These are phyloP conservation scores for Diaporthe citri DNA, from an alignment of 2,329 filamentous ascomycete species.

Conservation along the genomic window DNA sequence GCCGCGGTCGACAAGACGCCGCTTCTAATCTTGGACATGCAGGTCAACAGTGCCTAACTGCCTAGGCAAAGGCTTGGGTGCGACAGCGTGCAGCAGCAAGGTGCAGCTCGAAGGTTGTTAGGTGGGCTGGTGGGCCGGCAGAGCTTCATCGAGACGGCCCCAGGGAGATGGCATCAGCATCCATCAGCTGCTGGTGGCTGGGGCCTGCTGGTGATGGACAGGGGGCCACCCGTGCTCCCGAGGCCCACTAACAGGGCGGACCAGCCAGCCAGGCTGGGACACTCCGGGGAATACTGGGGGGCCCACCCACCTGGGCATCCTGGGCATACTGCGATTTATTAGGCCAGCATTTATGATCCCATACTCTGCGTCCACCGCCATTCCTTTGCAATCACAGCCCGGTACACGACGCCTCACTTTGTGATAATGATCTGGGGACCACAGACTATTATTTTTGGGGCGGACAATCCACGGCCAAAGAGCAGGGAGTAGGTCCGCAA, in stretches of 20 bases:
- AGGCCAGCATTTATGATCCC: neutral
- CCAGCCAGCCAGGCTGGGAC: conserved; percentile 11
- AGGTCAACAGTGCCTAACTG: conserved; percentile 17
- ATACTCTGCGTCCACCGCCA: neutral
- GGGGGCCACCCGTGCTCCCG: conserved; percentile 4
- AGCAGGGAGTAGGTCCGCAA: neutral
- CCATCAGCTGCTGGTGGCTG: conserved; percentile 18
- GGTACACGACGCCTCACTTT: neutral
- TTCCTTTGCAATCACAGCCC: neutral
- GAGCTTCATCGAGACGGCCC: neutral
- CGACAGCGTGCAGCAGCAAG: neutral
- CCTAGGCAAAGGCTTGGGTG: conserved; percentile 25
- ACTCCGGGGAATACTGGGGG: neutral
- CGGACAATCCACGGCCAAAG: neutral
- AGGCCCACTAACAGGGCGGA: conserved; percentile 1
- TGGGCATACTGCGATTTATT: neutral
- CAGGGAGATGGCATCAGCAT: neutral
- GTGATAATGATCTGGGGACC: neutral
- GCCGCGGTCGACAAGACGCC: conserved; percentile 30
- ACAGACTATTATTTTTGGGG: neutral
- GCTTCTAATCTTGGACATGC: conserved; percentile 34
- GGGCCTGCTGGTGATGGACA: neutral
- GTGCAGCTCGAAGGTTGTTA: conserved; percentile 18
- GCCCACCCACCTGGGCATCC: neutral
- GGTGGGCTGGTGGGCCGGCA: conserved; percentile 10